phyloP scores from a whole-genome alignment of 2,329 filamentous ascomycete genomes.

The Grosmannia serpens region DNA sequence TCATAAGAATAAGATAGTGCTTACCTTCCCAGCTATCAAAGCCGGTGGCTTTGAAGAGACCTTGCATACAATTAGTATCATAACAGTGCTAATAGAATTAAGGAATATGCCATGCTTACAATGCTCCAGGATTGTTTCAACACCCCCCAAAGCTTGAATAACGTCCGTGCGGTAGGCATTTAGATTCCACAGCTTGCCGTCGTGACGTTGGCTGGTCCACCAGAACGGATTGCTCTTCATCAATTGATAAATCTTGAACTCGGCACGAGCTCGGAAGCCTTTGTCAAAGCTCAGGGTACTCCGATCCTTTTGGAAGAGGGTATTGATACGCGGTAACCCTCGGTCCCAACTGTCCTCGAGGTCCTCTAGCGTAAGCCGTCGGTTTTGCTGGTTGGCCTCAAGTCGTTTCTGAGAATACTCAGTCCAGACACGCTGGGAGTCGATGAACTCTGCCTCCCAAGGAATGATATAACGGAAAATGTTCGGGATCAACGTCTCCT shows the following conservation, averaged over 20 bases:
- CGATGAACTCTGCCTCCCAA: slow-evolving; percentile 98
- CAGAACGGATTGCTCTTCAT: slow-evolving; percentile 99
- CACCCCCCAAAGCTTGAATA: slow-evolving; percentile 89
- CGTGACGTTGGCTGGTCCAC: slow-evolving; percentile 97
- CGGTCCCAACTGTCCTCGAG: slow-evolving; percentile 98
- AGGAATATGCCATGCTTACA: slow-evolving; percentile 31
- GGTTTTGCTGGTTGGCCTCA: slow-evolving; percentile 95
- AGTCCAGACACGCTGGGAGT: slow-evolving; percentile 97
- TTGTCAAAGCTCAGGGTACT: slow-evolving; percentile 98
- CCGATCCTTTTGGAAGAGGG: slow-evolving; percentile 94
- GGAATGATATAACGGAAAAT: slow-evolving; percentile 99
- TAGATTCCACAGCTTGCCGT: slow-evolving; percentile 94
- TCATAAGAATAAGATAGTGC: neutral
- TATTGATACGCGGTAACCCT: slow-evolving; percentile 94
- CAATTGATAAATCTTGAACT: slow-evolving; percentile 96
- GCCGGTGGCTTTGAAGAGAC: slow-evolving; percentile 84
- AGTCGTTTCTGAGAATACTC: slow-evolving; percentile 97
- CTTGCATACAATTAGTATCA: neutral
- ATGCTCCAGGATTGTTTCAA: slow-evolving; percentile 95
- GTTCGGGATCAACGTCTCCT: slow-evolving; percentile 95
- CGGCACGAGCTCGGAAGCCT: slow-evolving; percentile 85
- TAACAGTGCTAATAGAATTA: neutral
- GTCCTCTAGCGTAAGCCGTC: slow-evolving; percentile 86
- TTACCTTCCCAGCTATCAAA: slow-evolving; percentile 90
- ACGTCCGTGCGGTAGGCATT: slow-evolving; percentile 86